Percentiles rank a stretch among this genome's conserved stretches.
phyloP scores from a whole-genome alignment of 306 rosid genomes.

The Vicia faba region DNA sequence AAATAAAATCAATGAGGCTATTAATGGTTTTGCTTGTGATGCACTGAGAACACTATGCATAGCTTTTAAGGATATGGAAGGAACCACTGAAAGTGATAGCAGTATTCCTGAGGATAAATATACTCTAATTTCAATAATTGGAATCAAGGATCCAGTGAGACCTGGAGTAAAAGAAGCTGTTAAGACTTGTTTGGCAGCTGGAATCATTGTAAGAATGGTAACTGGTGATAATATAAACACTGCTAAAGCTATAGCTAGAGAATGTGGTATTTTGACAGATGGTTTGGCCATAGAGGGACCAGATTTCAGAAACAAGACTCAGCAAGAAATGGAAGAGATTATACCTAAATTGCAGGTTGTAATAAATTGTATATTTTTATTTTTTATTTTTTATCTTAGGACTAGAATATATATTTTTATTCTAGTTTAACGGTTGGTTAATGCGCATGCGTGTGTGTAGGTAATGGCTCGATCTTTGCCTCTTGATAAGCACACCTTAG shows the following conservation, averaged over 20 bases:
- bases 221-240: slow-evolving; percentile 95
- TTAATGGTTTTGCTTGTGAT: slow-evolving; percentile 64
- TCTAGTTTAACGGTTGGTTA: slow-evolving; percentile 1
- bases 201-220: slow-evolving; percentile 80
- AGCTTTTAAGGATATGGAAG: slow-evolving; percentile 65
- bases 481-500: slow-evolving; percentile 85
- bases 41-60: slow-evolving; percentile 83
- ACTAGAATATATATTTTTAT: neutral
- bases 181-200: slow-evolving; percentile 72
- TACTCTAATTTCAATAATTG: slow-evolving; percentile 67
- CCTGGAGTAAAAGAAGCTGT: slow-evolving; percentile 87
- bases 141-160: slow-evolving; percentile 93
- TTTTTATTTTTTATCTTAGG: neutral
- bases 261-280: slow-evolving; percentile 89
- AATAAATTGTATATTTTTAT: neutral
- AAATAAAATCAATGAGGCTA: slow-evolving; percentile 50
- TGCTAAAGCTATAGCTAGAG: slow-evolving; percentile 93
- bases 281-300: slow-evolving; percentile 92
- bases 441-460: slow-evolving; percentile 40
- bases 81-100: slow-evolving; percentile 17
- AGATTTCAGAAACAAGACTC: slow-evolving; percentile 63
- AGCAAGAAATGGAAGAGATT: slow-evolving; percentile 58
- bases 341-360: slow-evolving; percentile 88
- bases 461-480: slow-evolving; percentile 97
- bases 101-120: slow-evolving; percentile 63